These are phyloP conservation scores for Xerocomus brunneocitrinus DNA, from an alignment of 768 basidiomycete species.

Conservation along the genomic window DNA sequence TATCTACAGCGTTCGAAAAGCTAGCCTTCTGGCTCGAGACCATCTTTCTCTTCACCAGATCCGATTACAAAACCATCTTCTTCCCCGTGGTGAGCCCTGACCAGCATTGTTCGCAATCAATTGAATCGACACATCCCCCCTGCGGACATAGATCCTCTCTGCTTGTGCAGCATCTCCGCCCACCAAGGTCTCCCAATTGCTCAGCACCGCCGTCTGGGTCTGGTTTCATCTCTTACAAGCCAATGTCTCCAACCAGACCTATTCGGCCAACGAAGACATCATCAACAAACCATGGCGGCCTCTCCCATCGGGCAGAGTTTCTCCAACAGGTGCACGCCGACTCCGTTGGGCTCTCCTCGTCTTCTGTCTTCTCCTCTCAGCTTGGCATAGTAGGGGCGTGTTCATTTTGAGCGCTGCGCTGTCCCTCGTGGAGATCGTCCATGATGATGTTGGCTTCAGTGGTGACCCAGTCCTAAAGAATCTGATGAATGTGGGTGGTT, in stretches of 20 bases:
- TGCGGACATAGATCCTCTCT: slow-evolving; percentile 6
- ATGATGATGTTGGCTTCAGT: slow-evolving; percentile 26
- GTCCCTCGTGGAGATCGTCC: slow-evolving; percentile 17
- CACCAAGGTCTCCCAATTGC: neutral
- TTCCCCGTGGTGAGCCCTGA: too few relatives aligned
- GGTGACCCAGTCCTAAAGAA: too few relatives aligned
- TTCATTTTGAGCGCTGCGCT: slow-evolving; percentile 21
- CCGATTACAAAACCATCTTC: slow-evolving; percentile 32
- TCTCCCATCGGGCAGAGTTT: slow-evolving; percentile 33
- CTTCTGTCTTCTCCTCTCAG: slow-evolving; percentile 25
- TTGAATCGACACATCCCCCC: too few relatives aligned
- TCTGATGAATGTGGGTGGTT: too few relatives aligned
- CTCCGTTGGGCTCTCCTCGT: slow-evolving; percentile 33
- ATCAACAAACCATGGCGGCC: slow-evolving; percentile 24
- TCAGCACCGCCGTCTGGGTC: slow-evolving; percentile 20
- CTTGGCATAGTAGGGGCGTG: slow-evolving; percentile 9
- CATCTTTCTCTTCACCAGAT: slow-evolving; percentile 12
- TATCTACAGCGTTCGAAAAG: neutral
- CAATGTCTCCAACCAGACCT: slow-evolving; percentile 26
- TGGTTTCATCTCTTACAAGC: slow-evolving; percentile 33
- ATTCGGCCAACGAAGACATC: slow-evolving; percentile 29
- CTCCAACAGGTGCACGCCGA: slow-evolving; percentile 12
- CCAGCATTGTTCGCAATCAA: too few relatives aligned
- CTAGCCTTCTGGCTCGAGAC: slow-evolving; percentile 21
- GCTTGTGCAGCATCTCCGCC: slow-evolving; percentile 1